Evolutionary conservation across 2,329 filamentous ascomycete genomes (phyloP), one percentile per base, ranked within the genome.

Genomic region (Neoscytalidium dimidiatum): DNA sequence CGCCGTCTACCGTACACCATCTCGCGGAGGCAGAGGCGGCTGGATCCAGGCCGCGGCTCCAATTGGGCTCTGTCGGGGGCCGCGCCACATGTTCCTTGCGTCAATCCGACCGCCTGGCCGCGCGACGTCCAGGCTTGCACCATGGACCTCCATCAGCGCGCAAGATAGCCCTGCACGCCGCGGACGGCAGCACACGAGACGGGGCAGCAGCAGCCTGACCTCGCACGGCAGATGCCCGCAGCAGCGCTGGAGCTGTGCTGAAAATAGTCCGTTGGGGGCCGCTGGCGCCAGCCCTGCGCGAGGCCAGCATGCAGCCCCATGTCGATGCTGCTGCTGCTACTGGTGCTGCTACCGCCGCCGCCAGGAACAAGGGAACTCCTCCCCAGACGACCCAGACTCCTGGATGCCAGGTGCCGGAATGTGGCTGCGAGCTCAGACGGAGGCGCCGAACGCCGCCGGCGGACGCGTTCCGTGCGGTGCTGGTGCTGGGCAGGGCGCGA

Each of bases 221-320:
- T 62, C 17, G 60, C 62, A 64, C 62, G 17, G 41, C 62, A 57
- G 62, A 51, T 23, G 51, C 62, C 44, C 33, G 51, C 48, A 41
- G 61, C 61, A 46, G 46, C 48, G 48, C 46, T 31, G 60, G 31
- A 41, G 33, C 46, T 38, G 31, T 29, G 28, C 57, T 41, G 21
- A 41, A 51, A 62, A 60, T 60, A 46, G 38, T 23, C 31, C 35
- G 33, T 21, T 13, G 38, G 53, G 14, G 38, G 53, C 38, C 23
- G 49, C 49, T 35, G 33, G 29, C 21, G 26, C 21, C 49, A 52
- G 49, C 49, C 46, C 46, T 51, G 46, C 49, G 49, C 49, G 26
- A 31, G 23, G 48, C 26, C 46, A n/a, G 19, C 46, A 17, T 31
- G 49, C 14, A 11, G 46, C 46, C 43, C 21, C 23, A 28, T 48